These are phyloP conservation scores for Mytilinidion resinicola DNA, from an alignment of 495 filamentous ascomycete genomes.

Conservation along the genomic window DNA sequence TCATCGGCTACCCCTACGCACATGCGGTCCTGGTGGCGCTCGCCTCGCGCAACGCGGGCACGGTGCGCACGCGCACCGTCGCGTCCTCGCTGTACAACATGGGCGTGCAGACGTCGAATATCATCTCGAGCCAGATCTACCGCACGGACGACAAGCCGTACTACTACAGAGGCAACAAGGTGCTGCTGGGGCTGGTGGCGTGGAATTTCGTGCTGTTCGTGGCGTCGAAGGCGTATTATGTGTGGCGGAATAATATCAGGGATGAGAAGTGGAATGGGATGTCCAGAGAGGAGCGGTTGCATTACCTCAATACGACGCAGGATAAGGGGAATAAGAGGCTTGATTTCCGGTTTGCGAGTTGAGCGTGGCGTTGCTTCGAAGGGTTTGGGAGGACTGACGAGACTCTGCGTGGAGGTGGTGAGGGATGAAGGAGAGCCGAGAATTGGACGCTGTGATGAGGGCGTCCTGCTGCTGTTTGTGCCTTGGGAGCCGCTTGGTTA, in stretches of 20 bases:
- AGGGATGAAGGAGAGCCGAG: no score
- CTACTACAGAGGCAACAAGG: constrained; percentile 7
- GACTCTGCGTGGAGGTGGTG: no score
- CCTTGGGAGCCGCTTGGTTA: no score
- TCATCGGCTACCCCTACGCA: constrained; percentile 49
- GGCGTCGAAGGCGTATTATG: constrained; percentile 6
- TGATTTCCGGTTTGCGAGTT: constrained; percentile 3
- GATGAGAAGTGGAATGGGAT: constrained; percentile 12
- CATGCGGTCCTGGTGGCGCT: constrained; percentile 3
- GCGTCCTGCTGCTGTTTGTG: no score
- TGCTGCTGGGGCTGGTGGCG: constrained; percentile 3
- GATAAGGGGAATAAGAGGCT: constrained; percentile 2
- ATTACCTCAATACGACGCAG: background rate
- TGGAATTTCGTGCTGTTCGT: constrained; percentile 3
- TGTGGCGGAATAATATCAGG: background rate
- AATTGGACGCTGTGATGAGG: no score
- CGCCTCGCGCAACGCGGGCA: constrained; percentile 11
- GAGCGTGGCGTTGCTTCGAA: background rate
- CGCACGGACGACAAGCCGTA: constrained; percentile 8
- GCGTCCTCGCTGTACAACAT: constrained; percentile 62
- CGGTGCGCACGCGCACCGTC: constrained; percentile 12
- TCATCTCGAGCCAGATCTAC: constrained; percentile 50
- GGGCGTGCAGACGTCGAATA: constrained; percentile 57
- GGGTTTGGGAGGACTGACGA: no score
- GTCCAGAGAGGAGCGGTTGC: background rate